Evolutionary conservation across 306 rosid species (phyloP).

Genomic region (Cicer yamashitae): DNA sequence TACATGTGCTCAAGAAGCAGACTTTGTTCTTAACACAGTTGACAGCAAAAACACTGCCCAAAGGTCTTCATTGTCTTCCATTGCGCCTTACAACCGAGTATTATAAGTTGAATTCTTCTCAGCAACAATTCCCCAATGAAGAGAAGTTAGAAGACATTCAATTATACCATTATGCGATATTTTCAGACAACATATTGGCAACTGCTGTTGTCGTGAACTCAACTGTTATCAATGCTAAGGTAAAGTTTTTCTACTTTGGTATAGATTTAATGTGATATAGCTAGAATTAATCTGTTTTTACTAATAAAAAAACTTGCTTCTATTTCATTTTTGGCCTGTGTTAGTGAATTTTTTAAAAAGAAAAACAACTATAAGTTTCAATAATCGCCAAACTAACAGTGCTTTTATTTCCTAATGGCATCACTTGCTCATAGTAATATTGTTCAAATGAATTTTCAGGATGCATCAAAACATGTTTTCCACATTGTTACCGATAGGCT

Average conservation of each 20-base stretch:
- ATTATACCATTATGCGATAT: constrained; percentile 85
- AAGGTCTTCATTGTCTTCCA: constrained; percentile 98
- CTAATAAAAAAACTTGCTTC: no score
- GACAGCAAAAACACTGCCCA: constrained; percentile 95
- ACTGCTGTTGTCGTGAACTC: constrained; percentile 93
- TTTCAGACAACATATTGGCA: constrained; percentile 94
- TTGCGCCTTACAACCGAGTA: constrained; percentile 95
- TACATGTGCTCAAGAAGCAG: constrained; percentile 92
- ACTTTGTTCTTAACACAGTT: constrained; percentile 85
- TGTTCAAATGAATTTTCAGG: constrained; percentile 59
- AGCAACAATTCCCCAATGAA: constrained; percentile 74
- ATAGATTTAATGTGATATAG: no score
- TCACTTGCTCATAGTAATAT: constrained; percentile 27
- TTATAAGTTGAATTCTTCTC: constrained; percentile 75
- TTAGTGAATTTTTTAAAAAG: no score
- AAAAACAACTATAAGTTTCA: neutral
- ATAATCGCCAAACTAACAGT: neutral
- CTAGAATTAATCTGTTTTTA: no score
- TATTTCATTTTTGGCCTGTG: no score
- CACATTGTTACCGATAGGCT: constrained; percentile 93
- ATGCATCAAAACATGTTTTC: constrained; percentile 84
- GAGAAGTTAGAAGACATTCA: constrained; percentile 78
- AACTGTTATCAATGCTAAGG: constrained; percentile 78
- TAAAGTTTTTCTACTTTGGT: constrained; percentile 30
- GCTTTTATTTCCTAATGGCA: constrained; percentile 39